A percentile compares a stretch with the other conserved stretches of the same genome.
Evolutionary conservation across 225 moss, liverwort and hornwort species (phyloP).

Genomic region (Bryoerythrophyllum caledonicum): DNA sequence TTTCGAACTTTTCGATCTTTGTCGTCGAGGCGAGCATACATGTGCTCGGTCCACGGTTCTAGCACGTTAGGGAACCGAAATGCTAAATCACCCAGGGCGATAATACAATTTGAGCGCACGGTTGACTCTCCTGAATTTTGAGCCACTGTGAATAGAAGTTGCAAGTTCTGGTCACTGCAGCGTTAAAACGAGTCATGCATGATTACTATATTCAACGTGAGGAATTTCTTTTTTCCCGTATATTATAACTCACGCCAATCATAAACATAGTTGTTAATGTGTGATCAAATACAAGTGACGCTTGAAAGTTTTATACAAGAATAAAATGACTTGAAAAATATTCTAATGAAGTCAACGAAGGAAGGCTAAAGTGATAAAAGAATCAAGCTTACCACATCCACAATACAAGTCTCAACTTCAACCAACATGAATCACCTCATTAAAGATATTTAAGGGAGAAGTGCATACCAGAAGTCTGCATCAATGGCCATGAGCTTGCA

Average conservation of each 20-base stretch:
- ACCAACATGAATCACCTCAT: conserved; percentile 3
- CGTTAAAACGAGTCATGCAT: conserved; percentile 27
- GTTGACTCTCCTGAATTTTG: conserved; percentile 80
- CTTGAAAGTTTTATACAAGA: not conserved
- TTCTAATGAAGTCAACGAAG: conserved; percentile 4
- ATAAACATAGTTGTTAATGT: not conserved
- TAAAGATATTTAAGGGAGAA: conserved; percentile 14
- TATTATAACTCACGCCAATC: not conserved
- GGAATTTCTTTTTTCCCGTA: not conserved
- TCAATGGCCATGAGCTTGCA: conserved; percentile 98
- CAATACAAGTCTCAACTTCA: not conserved
- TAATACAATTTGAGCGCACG: conserved; percentile 92
- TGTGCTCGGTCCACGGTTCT: conserved; percentile 97
- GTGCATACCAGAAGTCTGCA: conserved; percentile 76
- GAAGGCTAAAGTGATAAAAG: not conserved
- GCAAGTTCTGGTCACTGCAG: conserved; percentile 86
- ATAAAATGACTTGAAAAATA: not conserved
- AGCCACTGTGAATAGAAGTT: conserved; percentile 87
- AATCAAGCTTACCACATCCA: conserved; percentile 1
- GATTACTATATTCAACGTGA: not conserved
- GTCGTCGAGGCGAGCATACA: conserved; percentile 92
- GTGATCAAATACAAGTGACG: conserved; percentile 14
- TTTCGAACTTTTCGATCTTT: conserved; percentile 79
- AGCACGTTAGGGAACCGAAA: conserved; percentile 92
- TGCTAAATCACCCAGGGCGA: conserved; percentile 93